Conservation (phyloP, 768 basidiomycete species). For the Leccinum variicolor region DNA sequence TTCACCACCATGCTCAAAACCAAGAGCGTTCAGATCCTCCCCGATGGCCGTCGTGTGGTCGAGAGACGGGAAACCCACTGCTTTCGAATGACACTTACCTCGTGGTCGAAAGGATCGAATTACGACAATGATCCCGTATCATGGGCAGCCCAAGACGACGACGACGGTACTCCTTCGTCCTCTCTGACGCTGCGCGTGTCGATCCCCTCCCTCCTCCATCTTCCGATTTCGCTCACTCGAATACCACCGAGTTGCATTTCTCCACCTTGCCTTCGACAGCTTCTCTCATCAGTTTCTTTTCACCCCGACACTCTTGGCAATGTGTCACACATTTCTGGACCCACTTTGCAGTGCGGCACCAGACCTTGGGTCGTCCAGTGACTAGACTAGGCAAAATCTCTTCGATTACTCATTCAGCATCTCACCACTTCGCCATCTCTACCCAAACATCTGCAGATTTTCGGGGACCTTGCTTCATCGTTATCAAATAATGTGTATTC, state of each 20-base stretch:
- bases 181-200: constrained; percentile 5
- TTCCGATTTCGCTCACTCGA: constrained; percentile 13
- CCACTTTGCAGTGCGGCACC: constrained; percentile 64
- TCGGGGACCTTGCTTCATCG: too few relatives aligned
- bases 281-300: constrained; percentile 12
- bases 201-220: constrained; percentile 7
- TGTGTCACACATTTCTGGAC: constrained; percentile 58
- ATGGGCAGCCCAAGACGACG: constrained; percentile 21
- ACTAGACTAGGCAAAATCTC: constrained; percentile 40
- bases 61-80: constrained; percentile 67
- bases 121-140: constrained; percentile 33
- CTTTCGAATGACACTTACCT: constrained; percentile 94
- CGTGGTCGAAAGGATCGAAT: constrained; percentile 60
- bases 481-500: too few relatives aligned
- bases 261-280: constrained; percentile 2
- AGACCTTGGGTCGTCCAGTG: constrained; percentile 94
- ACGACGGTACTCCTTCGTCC: neutral
- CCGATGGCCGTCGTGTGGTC: constrained; percentile 87
- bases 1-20: constrained; percentile 97
- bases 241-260: constrained; percentile 10
- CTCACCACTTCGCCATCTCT: too few relatives aligned
- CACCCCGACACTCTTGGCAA: constrained; percentile 38
- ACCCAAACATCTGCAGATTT: too few relatives aligned
- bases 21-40: constrained; percentile 76
- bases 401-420: too few relatives aligned